Evolutionary conservation across 495 filamentous ascomycete species (phyloP).

Genomic region (Penicillium robsamsonii): DNA sequence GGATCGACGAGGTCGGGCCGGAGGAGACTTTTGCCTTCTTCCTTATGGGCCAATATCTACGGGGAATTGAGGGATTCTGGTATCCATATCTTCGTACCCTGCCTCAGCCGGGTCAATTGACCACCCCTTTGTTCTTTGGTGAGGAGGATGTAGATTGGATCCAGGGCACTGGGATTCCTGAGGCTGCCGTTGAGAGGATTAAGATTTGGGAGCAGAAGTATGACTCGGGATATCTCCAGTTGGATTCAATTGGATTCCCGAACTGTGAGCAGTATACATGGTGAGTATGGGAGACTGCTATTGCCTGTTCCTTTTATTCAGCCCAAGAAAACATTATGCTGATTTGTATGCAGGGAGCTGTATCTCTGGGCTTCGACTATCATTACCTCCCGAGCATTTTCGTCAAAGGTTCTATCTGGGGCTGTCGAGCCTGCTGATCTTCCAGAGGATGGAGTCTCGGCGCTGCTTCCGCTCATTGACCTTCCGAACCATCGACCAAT

Average conservation of each 20-base stretch:
- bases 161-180: slow-evolving; percentile 56
- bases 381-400: slow-evolving; percentile 57
- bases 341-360: slow-evolving; percentile 48
- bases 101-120: slow-evolving; percentile 52
- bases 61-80: slow-evolving; percentile 55
- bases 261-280: slow-evolving; percentile 41
- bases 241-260: slow-evolving; percentile 38
- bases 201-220: slow-evolving; percentile 51
- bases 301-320: neutral
- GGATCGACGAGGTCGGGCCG: slow-evolving; percentile 36
- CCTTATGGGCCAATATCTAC: slow-evolving; percentile 55
- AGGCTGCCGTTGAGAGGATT: slow-evolving; percentile 44
- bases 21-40: slow-evolving; percentile 51
- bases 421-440: slow-evolving; percentile 31
- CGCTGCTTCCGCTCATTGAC: slow-evolving; percentile 62
- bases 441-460: slow-evolving; percentile 43
- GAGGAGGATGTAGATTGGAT: slow-evolving; percentile 58
- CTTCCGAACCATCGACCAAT: slow-evolving; percentile 57
- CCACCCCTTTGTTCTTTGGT: slow-evolving; percentile 58
- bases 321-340: slow-evolving; percentile 9
- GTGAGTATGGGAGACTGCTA: slow-evolving; percentile 28
- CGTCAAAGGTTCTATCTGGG: slow-evolving; percentile 45
- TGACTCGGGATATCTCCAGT: slow-evolving; percentile 32
- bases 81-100: slow-evolving; percentile 58
- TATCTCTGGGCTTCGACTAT: slow-evolving; percentile 66